phyloP scores from a whole-genome alignment of 305 asterid species.

The Fraxinus floribunda region DNA sequence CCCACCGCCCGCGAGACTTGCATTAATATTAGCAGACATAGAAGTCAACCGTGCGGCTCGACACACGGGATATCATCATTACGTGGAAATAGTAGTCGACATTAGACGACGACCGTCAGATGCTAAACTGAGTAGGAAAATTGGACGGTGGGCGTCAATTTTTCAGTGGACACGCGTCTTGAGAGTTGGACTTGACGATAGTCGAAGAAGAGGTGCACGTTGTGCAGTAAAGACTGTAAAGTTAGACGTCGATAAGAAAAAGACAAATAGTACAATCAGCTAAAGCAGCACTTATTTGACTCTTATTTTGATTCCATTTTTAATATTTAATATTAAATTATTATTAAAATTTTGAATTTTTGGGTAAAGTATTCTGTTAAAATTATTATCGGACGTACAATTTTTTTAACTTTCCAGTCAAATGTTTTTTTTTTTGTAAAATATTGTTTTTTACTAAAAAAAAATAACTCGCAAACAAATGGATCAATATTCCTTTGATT shows the following conservation, averaged over 20 bases:
- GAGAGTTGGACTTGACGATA: background rate
- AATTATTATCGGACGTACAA: too few species aligned
- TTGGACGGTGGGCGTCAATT: background rate
- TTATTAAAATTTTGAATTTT: too few species aligned
- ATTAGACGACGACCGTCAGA: background rate
- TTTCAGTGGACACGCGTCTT: background rate
- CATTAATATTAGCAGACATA: background rate
- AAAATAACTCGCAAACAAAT: too few species aligned
- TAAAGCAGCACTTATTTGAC: constrained; percentile 13
- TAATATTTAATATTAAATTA: too few species aligned
- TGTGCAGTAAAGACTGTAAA: background rate
- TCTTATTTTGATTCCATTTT: background rate
- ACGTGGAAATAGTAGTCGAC: background rate
- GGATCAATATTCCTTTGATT: too few species aligned
- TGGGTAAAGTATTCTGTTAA: background rate
- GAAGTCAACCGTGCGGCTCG: background rate
- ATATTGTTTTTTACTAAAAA: too few species aligned
- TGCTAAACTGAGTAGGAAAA: background rate
- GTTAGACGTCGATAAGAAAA: constrained; percentile 9
- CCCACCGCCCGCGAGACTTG: background rate
- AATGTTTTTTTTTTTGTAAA: too few species aligned
- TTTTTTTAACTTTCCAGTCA: too few species aligned
- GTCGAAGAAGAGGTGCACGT: background rate
- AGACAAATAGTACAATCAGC: constrained; percentile 25
- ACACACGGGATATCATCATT: background rate